A percentile compares a stretch with the other conserved stretches of the same genome.
Conservation (phyloP, 129 eudicot genomes). For the Helianthus annuus region DNA sequence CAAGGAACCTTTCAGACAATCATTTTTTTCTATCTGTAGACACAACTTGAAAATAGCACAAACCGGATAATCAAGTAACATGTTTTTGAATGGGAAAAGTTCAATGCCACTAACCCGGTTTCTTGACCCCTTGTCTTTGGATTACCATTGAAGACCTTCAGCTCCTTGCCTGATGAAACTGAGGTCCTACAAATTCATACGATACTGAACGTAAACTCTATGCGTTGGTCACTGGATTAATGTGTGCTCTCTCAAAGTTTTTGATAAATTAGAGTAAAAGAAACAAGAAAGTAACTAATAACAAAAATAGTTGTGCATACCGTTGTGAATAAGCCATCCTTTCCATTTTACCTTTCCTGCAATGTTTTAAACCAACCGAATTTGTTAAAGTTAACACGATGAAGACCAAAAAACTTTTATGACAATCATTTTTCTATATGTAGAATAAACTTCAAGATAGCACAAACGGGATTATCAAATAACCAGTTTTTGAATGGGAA, state of each 20-base stretch:
- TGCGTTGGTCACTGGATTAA: neutral
- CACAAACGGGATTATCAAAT: neutral
- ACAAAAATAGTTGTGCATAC: slow-evolving; percentile 24
- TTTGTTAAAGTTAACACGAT: slow-evolving; percentile 11
- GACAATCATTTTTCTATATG: neutral
- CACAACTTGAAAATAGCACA: slow-evolving; percentile 15
- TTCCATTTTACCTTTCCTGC: slow-evolving; percentile 48
- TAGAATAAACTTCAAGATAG: slow-evolving; percentile 19
- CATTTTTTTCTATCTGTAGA: slow-evolving; percentile 2
- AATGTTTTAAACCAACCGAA: slow-evolving; percentile 17
- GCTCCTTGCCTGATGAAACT: slow-evolving; percentile 40
- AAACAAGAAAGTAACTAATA: slow-evolving; percentile 4
- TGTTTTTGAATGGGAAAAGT: neutral
- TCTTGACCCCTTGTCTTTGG: slow-evolving; percentile 42
- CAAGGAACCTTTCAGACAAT: neutral
- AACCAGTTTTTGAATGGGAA: neutral
- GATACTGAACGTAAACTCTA: neutral
- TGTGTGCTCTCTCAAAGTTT: neutral
- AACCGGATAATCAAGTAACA: neutral
- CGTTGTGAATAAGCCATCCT: slow-evolving; percentile 26
- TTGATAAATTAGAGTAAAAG: neutral
- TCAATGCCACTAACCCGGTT: slow-evolving; percentile 7
- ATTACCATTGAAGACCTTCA: slow-evolving; percentile 44
- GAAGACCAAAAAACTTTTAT: slow-evolving; percentile 1
- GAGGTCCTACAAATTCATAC: slow-evolving; percentile 36